phyloP scores from a whole-genome alignment of 805 yeast species.

The Saitoella complicata region DNA sequence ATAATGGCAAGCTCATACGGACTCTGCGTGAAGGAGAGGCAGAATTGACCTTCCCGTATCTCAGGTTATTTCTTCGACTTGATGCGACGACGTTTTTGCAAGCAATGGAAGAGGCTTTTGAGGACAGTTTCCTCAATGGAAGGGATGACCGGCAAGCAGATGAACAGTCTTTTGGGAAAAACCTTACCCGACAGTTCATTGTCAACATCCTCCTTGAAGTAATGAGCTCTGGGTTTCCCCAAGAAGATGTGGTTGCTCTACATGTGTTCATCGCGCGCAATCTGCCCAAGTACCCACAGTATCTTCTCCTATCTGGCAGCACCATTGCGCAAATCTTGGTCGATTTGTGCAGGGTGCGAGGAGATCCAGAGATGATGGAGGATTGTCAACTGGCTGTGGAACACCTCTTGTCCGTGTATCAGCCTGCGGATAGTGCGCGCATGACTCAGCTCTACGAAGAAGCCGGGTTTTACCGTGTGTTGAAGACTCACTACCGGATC shows the following conservation, averaged over 20 bases:
- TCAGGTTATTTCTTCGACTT: slow-evolving; percentile 37
- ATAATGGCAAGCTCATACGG: slow-evolving; percentile 22
- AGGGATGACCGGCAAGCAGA: slow-evolving; percentile 13
- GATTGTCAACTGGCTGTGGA: slow-evolving; percentile 68
- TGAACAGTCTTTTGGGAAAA: slow-evolving; percentile 15
- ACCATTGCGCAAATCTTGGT: slow-evolving; percentile 33
- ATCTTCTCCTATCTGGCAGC: slow-evolving; percentile 52
- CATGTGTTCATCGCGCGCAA: slow-evolving; percentile 66
- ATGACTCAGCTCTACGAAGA: slow-evolving; percentile 36
- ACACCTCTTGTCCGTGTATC: slow-evolving; percentile 49
- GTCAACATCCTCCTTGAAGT: slow-evolving; percentile 54
- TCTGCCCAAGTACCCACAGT: slow-evolving; percentile 73
- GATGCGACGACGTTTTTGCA: slow-evolving; percentile 47
- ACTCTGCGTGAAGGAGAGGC: slow-evolving; percentile 18
- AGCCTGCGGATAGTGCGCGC: slow-evolving; percentile 36
- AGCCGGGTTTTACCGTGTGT: slow-evolving; percentile 41
- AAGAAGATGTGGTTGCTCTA: slow-evolving; percentile 21
- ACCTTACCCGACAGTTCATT: slow-evolving; percentile 58
- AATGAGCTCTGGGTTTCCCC: slow-evolving; percentile 20
- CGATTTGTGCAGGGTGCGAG: slow-evolving; percentile 30
- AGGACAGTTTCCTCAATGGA: slow-evolving; percentile 51
- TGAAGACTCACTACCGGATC: slow-evolving; percentile 38
- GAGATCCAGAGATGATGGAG: slow-evolving; percentile 22
- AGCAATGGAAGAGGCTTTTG: slow-evolving; percentile 67
- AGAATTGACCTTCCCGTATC: slow-evolving; percentile 54